phyloP scores from a whole-genome alignment of 441 rosid genomes.

The Populus trichocarpa region DNA sequence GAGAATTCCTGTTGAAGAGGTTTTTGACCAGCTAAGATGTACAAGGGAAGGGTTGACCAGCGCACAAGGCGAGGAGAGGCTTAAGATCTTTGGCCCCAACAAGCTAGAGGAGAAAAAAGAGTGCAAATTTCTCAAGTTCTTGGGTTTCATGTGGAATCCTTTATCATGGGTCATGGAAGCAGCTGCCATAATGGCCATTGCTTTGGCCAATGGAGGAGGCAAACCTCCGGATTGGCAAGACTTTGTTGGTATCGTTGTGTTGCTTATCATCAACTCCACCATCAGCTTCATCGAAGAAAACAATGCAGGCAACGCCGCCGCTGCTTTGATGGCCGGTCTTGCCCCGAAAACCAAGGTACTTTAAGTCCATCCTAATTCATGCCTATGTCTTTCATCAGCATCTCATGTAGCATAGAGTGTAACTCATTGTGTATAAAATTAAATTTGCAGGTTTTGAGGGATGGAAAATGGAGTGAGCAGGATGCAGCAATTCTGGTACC shows the following conservation, averaged over 20 bases:
- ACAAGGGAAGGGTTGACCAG: slow-evolving; percentile 56
- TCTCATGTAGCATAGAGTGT: not conserved
- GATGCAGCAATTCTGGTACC: slow-evolving; percentile 87
- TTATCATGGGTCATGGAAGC: slow-evolving; percentile 94
- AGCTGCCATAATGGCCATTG: slow-evolving; percentile 95
- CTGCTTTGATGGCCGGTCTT: slow-evolving; percentile 96
- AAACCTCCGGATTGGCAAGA: slow-evolving; percentile 91
- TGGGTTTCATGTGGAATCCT: slow-evolving; percentile 98
- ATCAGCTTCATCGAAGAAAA: slow-evolving; percentile 91
- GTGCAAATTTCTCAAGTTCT: slow-evolving; percentile 66
- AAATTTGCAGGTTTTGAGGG: slow-evolving; percentile 62
- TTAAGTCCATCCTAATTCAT: not conserved
- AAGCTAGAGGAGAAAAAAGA: slow-evolving; percentile 89
- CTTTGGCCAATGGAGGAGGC: slow-evolving; percentile 88
- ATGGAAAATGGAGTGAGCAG: slow-evolving; percentile 79
- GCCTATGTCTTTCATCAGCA: not conserved
- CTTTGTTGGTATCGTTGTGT: slow-evolving; percentile 62
- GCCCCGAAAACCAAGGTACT: slow-evolving; percentile 85
- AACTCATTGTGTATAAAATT: not conserved
- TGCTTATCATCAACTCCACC: slow-evolving; percentile 86
- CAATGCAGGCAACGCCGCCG: slow-evolving; percentile 92
- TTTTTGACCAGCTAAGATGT: slow-evolving; percentile 73
- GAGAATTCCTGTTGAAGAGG: slow-evolving; percentile 71
- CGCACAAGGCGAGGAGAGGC: slow-evolving; percentile 73
- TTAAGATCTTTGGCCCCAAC: slow-evolving; percentile 72